phyloP scores from a whole-genome alignment of 768 basidiomycete genomes.

The Trametes coccinea region DNA sequence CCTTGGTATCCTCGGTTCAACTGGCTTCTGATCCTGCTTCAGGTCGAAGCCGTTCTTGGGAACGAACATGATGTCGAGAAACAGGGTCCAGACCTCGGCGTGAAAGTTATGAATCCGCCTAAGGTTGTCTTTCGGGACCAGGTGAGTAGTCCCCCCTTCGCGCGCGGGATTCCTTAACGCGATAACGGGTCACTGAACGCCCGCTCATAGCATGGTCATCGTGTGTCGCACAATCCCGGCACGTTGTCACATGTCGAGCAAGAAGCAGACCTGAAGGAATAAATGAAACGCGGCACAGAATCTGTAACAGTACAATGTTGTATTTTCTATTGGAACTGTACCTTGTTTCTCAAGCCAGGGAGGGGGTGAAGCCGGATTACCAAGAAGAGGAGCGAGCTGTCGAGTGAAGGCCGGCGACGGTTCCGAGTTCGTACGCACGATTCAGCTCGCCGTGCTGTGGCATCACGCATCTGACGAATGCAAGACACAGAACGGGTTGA shows the following conservation, averaged over 20 bases:
- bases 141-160: background rate
- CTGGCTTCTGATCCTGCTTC: background rate
- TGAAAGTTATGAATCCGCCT: slow-evolving; percentile 19
- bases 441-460: too few relatives aligned
- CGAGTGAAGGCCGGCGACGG: too few relatives aligned
- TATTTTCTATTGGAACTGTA: too few relatives aligned
- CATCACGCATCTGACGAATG: too few relatives aligned
- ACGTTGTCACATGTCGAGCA: slow-evolving; percentile 20
- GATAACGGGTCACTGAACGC: background rate
- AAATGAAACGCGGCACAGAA: background rate
- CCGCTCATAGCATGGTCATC: slow-evolving; percentile 15
- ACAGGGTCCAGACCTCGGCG: slow-evolving; percentile 10
- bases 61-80: slow-evolving; percentile 12
- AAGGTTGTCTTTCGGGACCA: slow-evolving; percentile 24
- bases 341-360: too few relatives aligned
- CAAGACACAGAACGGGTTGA: too few relatives aligned
- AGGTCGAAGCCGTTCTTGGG: slow-evolving; percentile 17
- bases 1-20: background rate
- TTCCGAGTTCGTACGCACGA: too few relatives aligned
- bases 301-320: background rate
- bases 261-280: background rate
- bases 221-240: slow-evolving; percentile 22
- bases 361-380: too few relatives aligned
- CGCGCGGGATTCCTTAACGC: background rate
- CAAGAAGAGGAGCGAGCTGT: too few relatives aligned